Evolutionary conservation across 192 early-diverging fungal species (phyloP), one percentile per base, ranked within the genome.

Genomic region (Umbelopsis sp.): DNA sequence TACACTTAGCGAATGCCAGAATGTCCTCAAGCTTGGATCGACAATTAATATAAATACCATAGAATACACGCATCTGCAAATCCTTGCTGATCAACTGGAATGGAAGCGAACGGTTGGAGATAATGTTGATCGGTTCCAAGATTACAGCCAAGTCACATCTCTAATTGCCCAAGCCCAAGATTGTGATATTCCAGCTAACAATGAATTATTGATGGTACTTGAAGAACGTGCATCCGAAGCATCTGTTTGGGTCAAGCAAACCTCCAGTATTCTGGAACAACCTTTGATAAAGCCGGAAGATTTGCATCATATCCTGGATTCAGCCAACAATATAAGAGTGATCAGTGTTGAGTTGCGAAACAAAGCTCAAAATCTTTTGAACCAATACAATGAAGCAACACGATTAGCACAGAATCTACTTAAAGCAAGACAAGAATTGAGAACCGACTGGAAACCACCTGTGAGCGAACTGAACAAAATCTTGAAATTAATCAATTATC

Each of bases 11-110:
- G 80, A 82, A 32, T 78, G 74, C 31, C 73, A 72, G 4, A 76
- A 82, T 17, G 69, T 82, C 4, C 72, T 78, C 10, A 76, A 82
- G 22, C 26, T 70, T 11, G 80, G 80, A 14, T 62, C 56, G 31
- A 62, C 56, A 4, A 62, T 62, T 16, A 31, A 51, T 50, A 70
- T 70, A 4, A 38, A 24, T 38, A 25, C 34, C 21, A 70, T 70
- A 20, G 69, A 70, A 45, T 32, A 45, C 14, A 45, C 24, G 50
- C 20, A 54, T 8, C 16, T 53, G 29, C 49, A 70, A 53, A 29
- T 31, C n/a, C 26, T 44, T 12, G 20, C 43, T 31, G 66, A 24
- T 67, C 66, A 67, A 45, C 25, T 67, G 11, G 45, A 67, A 45
- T 45, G 45, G 66, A 67, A 62, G 17, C 56, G 56, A 34, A 26